These are phyloP conservation scores for Corrigiola litoralis DNA, from an alignment of 179 eudicot species.

Conservation along the genomic window DNA sequence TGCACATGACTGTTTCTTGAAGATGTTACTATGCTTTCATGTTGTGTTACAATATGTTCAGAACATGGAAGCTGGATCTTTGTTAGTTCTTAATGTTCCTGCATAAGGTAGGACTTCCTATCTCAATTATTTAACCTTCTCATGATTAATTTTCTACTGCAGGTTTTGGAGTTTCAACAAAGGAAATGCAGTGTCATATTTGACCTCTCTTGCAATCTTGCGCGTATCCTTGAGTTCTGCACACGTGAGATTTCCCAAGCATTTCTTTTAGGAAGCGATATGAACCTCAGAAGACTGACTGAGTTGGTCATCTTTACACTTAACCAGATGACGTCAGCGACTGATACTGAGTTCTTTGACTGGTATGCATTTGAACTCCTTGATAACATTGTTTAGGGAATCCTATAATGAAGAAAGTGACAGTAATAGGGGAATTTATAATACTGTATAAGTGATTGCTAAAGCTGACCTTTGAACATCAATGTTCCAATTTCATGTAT, in stretches of 20 bases:
- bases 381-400: neutral
- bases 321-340: conserved; percentile 60
- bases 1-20: too few relatives aligned
- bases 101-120: too few relatives aligned
- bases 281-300: conserved; percentile 74
- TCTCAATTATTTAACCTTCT: neutral
- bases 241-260: conserved; percentile 87
- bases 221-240: conserved; percentile 81
- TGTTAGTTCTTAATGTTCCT: too few relatives aligned
- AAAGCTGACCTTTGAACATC: too few relatives aligned
- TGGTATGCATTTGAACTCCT: conserved; percentile 40
- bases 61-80: too few relatives aligned
- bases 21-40: too few relatives aligned
- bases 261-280: conserved; percentile 75
- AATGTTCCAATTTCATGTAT: too few relatives aligned
- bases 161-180: conserved; percentile 80
- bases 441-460: too few relatives aligned
- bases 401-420: neutral
- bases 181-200: conserved; percentile 78
- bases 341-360: conserved; percentile 75
- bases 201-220: conserved; percentile 95
- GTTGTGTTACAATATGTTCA: too few relatives aligned
- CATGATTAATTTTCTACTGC: neutral
- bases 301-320: conserved; percentile 82
- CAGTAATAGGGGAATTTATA: too few relatives aligned